Percentiles rank a stretch among this genome's conserved stretches.
Evolutionary conservation across 176 grass and related monocot species (phyloP).

Genomic region (Oropetium thomaeum): DNA sequence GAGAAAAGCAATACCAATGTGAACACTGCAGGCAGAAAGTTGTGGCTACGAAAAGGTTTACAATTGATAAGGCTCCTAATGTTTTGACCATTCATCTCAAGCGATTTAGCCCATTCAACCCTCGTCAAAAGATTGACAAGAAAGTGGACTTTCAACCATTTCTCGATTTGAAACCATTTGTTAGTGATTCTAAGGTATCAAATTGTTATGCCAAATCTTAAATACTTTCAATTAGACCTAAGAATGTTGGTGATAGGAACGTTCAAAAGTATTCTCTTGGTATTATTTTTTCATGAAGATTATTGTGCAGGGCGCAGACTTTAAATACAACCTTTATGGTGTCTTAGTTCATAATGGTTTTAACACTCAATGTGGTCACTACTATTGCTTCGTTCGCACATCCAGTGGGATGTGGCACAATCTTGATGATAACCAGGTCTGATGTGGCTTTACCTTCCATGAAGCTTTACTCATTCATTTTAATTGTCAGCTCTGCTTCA

Average conservation of each 20-base stretch:
- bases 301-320: constrained; percentile 55
- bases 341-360: constrained; percentile 92
- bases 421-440: constrained; percentile 98
- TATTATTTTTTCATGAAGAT: constrained; percentile 17
- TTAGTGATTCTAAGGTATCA: constrained; percentile 82
- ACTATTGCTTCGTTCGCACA: constrained; percentile 93
- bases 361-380: constrained; percentile 94
- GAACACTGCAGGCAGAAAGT: constrained; percentile 93
- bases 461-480: constrained; percentile 12
- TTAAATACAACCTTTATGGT: constrained; percentile 91
- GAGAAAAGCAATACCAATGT: constrained; percentile 83
- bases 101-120: constrained; percentile 78
- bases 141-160: constrained; percentile 73
- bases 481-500: constrained; percentile 4
- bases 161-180: constrained; percentile 83
- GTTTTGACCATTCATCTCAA: constrained; percentile 93
- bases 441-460: background rate
- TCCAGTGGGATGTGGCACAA: constrained; percentile 98
- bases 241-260: background rate
- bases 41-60: constrained; percentile 77
- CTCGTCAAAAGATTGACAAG: constrained; percentile 90
- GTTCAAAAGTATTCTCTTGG: background rate
- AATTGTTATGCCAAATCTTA: constrained; percentile 23
- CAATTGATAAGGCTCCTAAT: constrained; percentile 76
- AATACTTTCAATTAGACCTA: background rate